phyloP scores from a whole-genome alignment of 495 filamentous ascomycete species.

The Clohesyomyces aquaticus region DNA sequence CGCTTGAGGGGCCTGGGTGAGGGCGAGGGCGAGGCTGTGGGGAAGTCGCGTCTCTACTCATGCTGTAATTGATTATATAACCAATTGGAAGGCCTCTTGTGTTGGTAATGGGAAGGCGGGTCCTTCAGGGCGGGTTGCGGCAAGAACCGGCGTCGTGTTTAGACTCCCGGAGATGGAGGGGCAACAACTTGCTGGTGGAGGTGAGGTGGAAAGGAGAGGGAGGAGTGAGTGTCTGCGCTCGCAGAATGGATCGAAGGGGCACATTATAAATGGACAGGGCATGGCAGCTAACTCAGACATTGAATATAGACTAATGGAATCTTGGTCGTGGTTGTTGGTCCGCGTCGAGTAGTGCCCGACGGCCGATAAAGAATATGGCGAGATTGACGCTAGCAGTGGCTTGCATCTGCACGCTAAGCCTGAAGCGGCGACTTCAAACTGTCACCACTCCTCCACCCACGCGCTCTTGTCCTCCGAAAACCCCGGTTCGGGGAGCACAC shows the following conservation, averaged over 20 bases:
- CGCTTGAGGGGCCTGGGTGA: constrained; percentile 27
- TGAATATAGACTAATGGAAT: too few relatives aligned
- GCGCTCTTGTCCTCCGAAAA: background rate
- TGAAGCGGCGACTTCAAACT: background rate
- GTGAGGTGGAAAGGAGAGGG: too few relatives aligned
- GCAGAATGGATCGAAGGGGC: background rate
- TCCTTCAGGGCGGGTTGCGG: too few relatives aligned
- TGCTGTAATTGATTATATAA: background rate
- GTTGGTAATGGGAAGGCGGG: too few relatives aligned
- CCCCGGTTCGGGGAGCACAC: background rate
- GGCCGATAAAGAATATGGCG: constrained; percentile 1
- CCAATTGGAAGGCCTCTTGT: too few relatives aligned
- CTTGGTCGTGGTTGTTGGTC: background rate
- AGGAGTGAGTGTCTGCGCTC: background rate
- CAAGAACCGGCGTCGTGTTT: too few relatives aligned
- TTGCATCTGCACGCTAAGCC: background rate
- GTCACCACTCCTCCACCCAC: background rate
- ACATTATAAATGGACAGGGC: background rate
- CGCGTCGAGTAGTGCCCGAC: background rate
- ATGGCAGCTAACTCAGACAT: too few relatives aligned
- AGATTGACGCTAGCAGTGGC: background rate
- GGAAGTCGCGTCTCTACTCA: background rate
- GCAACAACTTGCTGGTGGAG: too few relatives aligned
- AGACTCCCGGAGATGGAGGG: too few relatives aligned
- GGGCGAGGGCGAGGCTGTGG: background rate